A percentile compares a stretch with the other conserved stretches of the same genome.
Evolutionary conservation across 805 yeast species (phyloP).

Genomic region (Schizosaccharomyces octosporus): DNA sequence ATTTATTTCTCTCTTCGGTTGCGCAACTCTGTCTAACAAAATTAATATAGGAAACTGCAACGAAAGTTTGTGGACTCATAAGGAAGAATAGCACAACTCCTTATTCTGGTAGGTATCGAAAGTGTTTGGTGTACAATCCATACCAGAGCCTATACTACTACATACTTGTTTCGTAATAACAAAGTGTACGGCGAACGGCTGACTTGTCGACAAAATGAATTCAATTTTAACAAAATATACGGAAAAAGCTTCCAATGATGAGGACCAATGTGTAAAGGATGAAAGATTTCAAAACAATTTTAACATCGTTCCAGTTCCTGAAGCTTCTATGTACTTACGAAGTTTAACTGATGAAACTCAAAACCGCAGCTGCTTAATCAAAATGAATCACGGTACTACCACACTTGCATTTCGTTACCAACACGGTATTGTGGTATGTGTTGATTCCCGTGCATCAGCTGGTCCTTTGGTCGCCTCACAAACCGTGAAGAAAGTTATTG

Average conservation of each 20-base stretch:
- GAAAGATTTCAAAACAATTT: neutral
- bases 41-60: no score
- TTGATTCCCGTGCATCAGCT: constrained; percentile 92
- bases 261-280: neutral
- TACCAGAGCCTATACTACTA: no score
- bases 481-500: constrained; percentile 89
- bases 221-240: neutral
- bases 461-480: constrained; percentile 42
- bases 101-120: no score
- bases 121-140: no score
- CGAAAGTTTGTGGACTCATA: no score
- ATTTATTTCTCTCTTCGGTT: no score
- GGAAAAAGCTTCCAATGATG: neutral
- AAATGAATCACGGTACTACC: constrained; percentile 97
- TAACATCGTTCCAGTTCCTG: neutral
- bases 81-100: no score
- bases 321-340: constrained; percentile 21
- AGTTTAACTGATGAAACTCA: constrained; percentile 93
- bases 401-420: constrained; percentile 88
- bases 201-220: neutral
- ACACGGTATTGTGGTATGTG: constrained; percentile 87
- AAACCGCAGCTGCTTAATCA: constrained; percentile 83
- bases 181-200: neutral
- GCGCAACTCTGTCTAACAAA: no score
- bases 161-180: no score